Evolutionary conservation across 352 stramenopile genomes (phyloP), one percentile per base, ranked within the genome.

Genomic region (Phytophthora rubi): DNA sequence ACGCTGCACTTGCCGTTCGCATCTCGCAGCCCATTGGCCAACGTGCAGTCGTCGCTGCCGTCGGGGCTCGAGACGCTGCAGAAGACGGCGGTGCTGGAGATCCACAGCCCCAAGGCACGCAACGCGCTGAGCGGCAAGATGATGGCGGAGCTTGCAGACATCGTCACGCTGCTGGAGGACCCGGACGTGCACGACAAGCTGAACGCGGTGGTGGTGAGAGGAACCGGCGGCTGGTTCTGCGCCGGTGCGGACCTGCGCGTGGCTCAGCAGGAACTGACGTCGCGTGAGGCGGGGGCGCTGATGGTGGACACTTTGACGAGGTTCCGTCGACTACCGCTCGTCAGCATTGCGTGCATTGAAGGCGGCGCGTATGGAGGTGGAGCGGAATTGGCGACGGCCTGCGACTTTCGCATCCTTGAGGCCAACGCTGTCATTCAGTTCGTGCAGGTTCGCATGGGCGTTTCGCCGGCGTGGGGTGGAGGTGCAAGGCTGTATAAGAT

Each of bases 121-220:
- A 95, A 94, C 53, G 85, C 89, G 12, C 71, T 97, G 35, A 94
- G 82, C 55, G 91, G 89, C 37, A 91, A 85, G 23, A 97, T 97
- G 89, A 97, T 97, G 89, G 86, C 87, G 6, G 74, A 97, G 59
- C 79, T 97, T 35, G 77, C 79, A 0, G 86, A 96, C 53, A 72
- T 88, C 21, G 82, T 97, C 30, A 59, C 75, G 10, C 9, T 76
- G n/a, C 68, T 96, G 18, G 88, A 95, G 59, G 62, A 85, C 37
- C 70, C 79, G 1, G 48, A 77, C 16, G 80, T 91, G 39, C 75
- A 90, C 47, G 47, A 65, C 8, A 59, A 82, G 21, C 78, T 97
- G n/a, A 92, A 82, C 45, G 75, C 80, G 0, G 77, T 96, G 2
- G 61, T 96, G 45, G 33, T 93, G 18, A 68, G 75, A 37, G 85